A percentile compares a stretch with the other conserved stretches of the same genome.
Evolutionary conservation across 805 yeast genomes (phyloP).

Genomic region (Suhomyces sp.): DNA sequence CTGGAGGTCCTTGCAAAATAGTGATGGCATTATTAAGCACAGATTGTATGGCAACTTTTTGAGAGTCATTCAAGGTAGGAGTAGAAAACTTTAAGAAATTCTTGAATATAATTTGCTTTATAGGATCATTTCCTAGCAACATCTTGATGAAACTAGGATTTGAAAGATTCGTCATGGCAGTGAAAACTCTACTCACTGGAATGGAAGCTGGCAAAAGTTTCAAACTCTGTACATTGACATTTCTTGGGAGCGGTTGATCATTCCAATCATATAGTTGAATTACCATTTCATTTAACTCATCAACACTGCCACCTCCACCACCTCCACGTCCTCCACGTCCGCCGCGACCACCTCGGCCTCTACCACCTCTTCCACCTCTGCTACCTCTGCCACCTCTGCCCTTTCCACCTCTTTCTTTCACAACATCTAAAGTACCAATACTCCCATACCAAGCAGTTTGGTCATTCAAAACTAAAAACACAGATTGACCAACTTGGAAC

Average conservation of each 20-base stretch:
- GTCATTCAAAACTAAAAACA: constrained; percentile 52
- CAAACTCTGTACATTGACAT: constrained; percentile 36
- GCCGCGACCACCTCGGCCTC: constrained; percentile 5
- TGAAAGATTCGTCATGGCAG: constrained; percentile 61
- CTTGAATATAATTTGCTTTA: constrained; percentile 55
- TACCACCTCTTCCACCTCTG: constrained; percentile 8
- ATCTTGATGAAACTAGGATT: constrained; percentile 53
- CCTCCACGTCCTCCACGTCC: constrained; percentile 11
- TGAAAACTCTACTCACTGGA: constrained; percentile 60
- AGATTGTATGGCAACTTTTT: constrained; percentile 54
- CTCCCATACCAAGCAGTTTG: constrained; percentile 60
- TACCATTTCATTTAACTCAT: constrained; percentile 38
- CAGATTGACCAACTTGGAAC: constrained; percentile 56
- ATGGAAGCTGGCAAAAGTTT: constrained; percentile 60
- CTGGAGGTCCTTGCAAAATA: constrained; percentile 45
- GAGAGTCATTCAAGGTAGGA: constrained; percentile 57
- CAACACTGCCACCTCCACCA: background rate
- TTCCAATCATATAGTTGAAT: constrained; percentile 63
- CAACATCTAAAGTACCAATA: constrained; percentile 43
- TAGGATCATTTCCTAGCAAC: constrained; percentile 55
- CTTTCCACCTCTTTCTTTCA: constrained; percentile 8
- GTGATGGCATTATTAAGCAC: constrained; percentile 52
- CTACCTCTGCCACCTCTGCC: constrained; percentile 7
- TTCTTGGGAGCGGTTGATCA: constrained; percentile 45
- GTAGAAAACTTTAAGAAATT: constrained; percentile 52